Conservation (phyloP, 306 rosid genomes). For the Prunus campanulata region DNA sequence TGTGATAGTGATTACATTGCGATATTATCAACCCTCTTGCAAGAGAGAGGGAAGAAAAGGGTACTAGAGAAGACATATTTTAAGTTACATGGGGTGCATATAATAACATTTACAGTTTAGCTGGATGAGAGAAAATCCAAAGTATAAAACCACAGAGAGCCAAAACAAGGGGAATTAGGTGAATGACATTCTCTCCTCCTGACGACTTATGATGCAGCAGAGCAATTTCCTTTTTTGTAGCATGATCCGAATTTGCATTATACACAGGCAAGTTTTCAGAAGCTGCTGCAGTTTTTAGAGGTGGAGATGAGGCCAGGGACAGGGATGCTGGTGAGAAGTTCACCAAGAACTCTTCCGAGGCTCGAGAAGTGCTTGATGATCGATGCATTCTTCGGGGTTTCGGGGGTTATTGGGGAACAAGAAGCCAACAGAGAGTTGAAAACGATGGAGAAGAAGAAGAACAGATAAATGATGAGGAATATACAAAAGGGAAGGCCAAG, state of each 20-base stretch:
- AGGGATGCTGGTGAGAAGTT: constrained; percentile 16
- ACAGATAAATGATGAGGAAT: neutral
- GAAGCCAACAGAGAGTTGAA: neutral
- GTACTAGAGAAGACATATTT: neutral
- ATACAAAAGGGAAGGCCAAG: neutral
- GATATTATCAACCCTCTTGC: neutral
- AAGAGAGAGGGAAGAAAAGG: neutral
- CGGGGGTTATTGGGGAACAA: neutral
- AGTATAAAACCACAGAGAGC: constrained; percentile 64
- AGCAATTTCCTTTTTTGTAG: constrained; percentile 44
- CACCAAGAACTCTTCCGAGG: constrained; percentile 37
- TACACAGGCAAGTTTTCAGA: constrained; percentile 46
- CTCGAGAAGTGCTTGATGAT: constrained; percentile 35
- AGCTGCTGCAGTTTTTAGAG: constrained; percentile 27
- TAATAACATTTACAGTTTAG: neutral
- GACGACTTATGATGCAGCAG: constrained; percentile 21
- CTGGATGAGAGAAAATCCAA: constrained; percentile 60
- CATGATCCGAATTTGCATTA: constrained; percentile 23
- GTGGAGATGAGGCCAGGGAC: constrained; percentile 19
- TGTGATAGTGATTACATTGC: neutral
- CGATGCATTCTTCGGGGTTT: constrained; percentile 29
- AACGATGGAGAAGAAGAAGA: neutral
- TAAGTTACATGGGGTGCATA: neutral
- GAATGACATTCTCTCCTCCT: constrained; percentile 49
- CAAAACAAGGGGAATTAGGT: constrained; percentile 63